Conservation (phyloP, 73 alveolate genomes). For the Diophrys appendiculata region DNA sequence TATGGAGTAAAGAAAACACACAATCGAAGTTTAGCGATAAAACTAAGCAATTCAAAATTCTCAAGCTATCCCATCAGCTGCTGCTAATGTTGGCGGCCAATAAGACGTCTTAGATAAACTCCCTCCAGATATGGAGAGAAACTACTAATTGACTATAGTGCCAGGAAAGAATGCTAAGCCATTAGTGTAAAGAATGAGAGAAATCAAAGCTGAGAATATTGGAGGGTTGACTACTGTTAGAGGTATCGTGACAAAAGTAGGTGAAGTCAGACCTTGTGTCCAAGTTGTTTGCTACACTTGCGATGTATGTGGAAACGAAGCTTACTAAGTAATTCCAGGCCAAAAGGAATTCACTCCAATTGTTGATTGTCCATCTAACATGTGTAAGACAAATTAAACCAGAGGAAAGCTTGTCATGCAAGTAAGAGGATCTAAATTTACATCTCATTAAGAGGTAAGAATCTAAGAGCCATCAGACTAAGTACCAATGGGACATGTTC, state of each 20-base stretch:
- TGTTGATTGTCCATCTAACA: slow-evolving; percentile 83
- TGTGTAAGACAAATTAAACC: slow-evolving; percentile 78
- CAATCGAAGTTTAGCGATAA: too few species aligned
- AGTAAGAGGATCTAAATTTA: slow-evolving; percentile 84
- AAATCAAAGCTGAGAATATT: slow-evolving; percentile 74
- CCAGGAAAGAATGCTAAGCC: slow-evolving; percentile 70
- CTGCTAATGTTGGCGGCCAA: too few species aligned
- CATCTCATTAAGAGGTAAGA: slow-evolving; percentile 84
- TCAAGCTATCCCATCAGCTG: too few species aligned
- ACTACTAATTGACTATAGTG: slow-evolving; percentile 65
- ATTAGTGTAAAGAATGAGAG: slow-evolving; percentile 70
- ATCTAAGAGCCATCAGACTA: slow-evolving; percentile 89
- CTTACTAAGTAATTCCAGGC: slow-evolving; percentile 73
- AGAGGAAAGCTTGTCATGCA: slow-evolving; percentile 85
- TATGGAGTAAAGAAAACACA: too few species aligned
- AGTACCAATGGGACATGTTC: slow-evolving; percentile 96
- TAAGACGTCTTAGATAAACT: too few species aligned
- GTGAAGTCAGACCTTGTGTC: slow-evolving; percentile 92
- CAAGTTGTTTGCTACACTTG: slow-evolving; percentile 92
- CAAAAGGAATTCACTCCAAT: slow-evolving; percentile 82
- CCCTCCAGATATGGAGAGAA: slow-evolving; percentile 64
- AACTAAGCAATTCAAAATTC: too few species aligned
- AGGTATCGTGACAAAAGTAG: slow-evolving; percentile 94
- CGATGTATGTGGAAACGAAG: slow-evolving; percentile 96
- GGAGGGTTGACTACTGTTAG: slow-evolving; percentile 82